Evolutionary conservation across 345 rosid genomes (phyloP), one percentile per base, ranked within the genome.

Genomic region (Triadica sebifera): DNA sequence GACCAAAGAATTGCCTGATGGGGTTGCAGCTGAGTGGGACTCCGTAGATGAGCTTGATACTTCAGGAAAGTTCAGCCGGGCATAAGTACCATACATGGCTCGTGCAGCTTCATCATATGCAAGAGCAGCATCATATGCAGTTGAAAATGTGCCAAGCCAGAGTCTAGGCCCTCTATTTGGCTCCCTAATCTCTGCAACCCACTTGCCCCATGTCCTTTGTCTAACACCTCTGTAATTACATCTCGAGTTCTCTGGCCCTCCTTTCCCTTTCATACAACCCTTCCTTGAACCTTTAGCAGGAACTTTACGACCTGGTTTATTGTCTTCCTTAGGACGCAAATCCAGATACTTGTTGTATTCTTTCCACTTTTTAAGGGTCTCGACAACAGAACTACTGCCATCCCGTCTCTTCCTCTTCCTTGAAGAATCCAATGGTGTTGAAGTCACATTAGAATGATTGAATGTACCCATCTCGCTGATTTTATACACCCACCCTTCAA

Each of bases 251-350:
- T 93, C 91, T 0, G 98, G 97, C 7, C 98, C 97, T n/a, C 97
- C 97, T 78, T 93, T 91, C 12, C 98, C 98, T 74, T 82, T 93
- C 98, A 93, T 93, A 67, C 98, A 92, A 6, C 97, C 97, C 34
- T 89, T 93, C 63, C 57, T 93, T 0, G 97, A 92, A 9, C 98
- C 97, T 79, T 86, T 87, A 0, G 93, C 82, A 16, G 89, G 96
- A 45, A 77, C 83, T 80, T 80, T 92, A 2, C 85, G 84, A 0
- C 20, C 39, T 2, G 80, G 83, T 24, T 71, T 74, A 25, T 41
- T 51, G 10, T 58, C 74, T 24, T 34, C 85, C 19, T 49, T 77
- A 11, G 16, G 16, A 65, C 76, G 53, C 24, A 89, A 70, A 13
- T 85, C 84, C 1, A 80, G 57, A 41, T 56, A 59, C 12, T 84